Evolutionary conservation across 805 yeast species (phyloP), one percentile per base, ranked within the genome.

Genomic region (Clavispora fructus): DNA sequence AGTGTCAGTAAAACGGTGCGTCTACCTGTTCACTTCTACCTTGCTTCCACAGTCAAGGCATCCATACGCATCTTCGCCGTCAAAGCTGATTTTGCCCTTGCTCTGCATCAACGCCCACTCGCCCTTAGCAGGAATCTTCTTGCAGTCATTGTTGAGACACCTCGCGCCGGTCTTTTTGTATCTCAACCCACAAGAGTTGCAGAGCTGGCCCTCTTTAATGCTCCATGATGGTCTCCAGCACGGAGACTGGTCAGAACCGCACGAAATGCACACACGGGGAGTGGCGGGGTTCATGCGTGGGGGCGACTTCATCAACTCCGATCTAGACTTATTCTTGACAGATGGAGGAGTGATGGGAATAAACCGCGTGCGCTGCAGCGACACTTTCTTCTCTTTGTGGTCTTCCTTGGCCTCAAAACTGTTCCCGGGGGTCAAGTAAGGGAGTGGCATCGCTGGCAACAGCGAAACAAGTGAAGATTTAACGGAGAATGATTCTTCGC

Each of bases 171-270:
- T 91, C 69, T 92, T 92, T 66, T 94, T 91, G 70, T 87, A 92
- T 53, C 99, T 75, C 57, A 92, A 73, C 1, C 99, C 99, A 68
- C 99, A 92, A 1, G 97, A 88, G 63, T 92, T 92, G 72, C 99
- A 92, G 55, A 92, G 75, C 69, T 91, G 98, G n/a, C 97, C 98
- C 51, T 86, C 89, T 53, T 82, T 73, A 26, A 82, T 74, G 3
- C 92, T 83, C 99, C 99, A 92, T 6, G 95, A 85, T 1, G 99
- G 99, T 61, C 99, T 79, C 99, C 99, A 92, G 66, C 99, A 92
- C 5, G 99, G 99, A 6, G 95, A 87, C 56, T 87, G 94, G 46
- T 83, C 85, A 1, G 94, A 81, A 7, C 90, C 89, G 67, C 99
- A 92, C 6, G 97, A 88, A 27, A 92, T 82, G 62, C 99, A 92